Percentiles rank a stretch among this genome's conserved stretches.
Conservation (phyloP, 2,329 filamentous ascomycete species). For the Fusarium napiforme region DNA sequence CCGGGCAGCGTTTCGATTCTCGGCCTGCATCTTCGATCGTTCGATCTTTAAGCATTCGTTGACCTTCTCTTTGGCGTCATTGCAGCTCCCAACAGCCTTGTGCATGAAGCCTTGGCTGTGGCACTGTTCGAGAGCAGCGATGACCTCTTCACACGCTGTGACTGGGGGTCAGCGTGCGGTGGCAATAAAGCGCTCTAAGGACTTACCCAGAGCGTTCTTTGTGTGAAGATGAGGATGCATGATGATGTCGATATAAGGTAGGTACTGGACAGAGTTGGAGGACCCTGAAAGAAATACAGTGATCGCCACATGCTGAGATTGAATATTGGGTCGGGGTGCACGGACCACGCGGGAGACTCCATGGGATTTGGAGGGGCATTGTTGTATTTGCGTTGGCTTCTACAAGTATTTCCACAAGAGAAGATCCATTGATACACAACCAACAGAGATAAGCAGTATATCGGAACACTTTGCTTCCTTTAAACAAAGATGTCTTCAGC, state of each 20-base stretch:
- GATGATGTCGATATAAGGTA: slow-evolving; percentile 43
- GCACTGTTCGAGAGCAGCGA: slow-evolving; percentile 94
- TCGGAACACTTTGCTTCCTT: not conserved
- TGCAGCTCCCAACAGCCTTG: slow-evolving; percentile 93
- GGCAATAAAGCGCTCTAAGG: not conserved
- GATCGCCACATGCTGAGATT: slow-evolving; percentile 25
- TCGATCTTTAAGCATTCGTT: slow-evolving; percentile 86
- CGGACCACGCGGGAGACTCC: slow-evolving; percentile 44
- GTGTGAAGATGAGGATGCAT: slow-evolving; percentile 99
- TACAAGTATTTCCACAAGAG: not conserved
- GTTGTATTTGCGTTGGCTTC: slow-evolving; percentile 11
- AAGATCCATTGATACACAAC: slow-evolving; percentile 21
- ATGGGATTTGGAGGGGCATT: slow-evolving; percentile 39
- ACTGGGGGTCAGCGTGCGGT: slow-evolving; percentile 31
- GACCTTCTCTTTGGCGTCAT: slow-evolving; percentile 83
- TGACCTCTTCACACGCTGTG: slow-evolving; percentile 92
- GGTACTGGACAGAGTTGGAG: slow-evolving; percentile 15
- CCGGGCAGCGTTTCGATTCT: slow-evolving; percentile 76
- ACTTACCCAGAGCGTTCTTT: slow-evolving; percentile 84
- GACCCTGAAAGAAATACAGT: slow-evolving; percentile 36
- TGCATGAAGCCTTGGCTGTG: slow-evolving; percentile 91
- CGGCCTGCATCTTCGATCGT: slow-evolving; percentile 78
- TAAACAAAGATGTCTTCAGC: slow-evolving; percentile 58
- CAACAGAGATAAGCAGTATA: slow-evolving; percentile 9
- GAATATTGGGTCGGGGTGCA: slow-evolving; percentile 41